A percentile compares a stretch with the other conserved stretches of the same genome.
phyloP scores from a whole-genome alignment of 331 rosid genomes.

The Dryas integrifolia region DNA sequence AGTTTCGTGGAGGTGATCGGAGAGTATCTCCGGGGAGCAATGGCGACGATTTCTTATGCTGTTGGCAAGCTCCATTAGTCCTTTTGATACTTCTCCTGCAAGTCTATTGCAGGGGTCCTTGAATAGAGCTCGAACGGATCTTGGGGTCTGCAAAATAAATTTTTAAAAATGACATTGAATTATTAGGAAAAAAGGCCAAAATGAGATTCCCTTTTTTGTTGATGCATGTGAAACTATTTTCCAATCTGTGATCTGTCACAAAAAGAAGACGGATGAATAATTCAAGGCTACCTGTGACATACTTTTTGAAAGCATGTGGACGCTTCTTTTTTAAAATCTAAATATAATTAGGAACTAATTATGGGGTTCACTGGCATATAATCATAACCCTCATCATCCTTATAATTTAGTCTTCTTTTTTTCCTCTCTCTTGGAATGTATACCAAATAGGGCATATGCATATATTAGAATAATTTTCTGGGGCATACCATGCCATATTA shows the following conservation, averaged over 20 bases:
- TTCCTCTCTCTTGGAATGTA: neutral
- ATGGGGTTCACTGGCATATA: neutral
- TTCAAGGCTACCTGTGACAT: too few relatives aligned
- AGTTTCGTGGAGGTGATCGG: constrained; percentile 90
- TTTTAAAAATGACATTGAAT: neutral
- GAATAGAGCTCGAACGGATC: constrained; percentile 68
- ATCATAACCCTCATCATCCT: constrained; percentile 3
- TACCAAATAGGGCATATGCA: neutral
- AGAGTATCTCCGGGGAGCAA: constrained; percentile 86
- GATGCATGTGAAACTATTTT: constrained; percentile 15
- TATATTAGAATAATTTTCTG: neutral
- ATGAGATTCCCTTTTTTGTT: constrained; percentile 10
- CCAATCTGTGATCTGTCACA: constrained; percentile 13
- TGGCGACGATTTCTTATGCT: constrained; percentile 76
- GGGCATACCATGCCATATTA: neutral
- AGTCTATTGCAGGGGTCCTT: constrained; percentile 82
- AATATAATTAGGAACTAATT: constrained; percentile 1
- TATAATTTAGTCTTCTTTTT: neutral
- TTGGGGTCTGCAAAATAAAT: constrained; percentile 54
- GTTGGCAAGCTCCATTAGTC: constrained; percentile 64
- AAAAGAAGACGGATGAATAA: neutral
- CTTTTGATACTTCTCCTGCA: constrained; percentile 75
- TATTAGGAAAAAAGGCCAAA: constrained; percentile 1
- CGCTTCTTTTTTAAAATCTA: too few relatives aligned
- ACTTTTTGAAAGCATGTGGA: neutral